These are phyloP conservation scores for Ambrosiella beaveri DNA, from an alignment of 2,329 filamentous ascomycete genomes.

Conservation along the genomic window DNA sequence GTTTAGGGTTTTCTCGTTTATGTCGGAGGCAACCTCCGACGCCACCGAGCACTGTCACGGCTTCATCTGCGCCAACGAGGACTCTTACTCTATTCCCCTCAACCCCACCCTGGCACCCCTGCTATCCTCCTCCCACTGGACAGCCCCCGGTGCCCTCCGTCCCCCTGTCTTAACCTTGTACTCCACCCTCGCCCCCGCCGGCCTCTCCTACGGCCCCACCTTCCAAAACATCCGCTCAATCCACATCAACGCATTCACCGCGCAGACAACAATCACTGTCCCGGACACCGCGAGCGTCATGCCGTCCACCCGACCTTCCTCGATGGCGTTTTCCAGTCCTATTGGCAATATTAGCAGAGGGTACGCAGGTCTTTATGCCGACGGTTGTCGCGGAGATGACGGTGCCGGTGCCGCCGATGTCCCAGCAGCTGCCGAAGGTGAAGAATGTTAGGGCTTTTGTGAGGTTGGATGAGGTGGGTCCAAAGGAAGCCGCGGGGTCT, in stretches of 20 bases:
- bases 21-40: no score
- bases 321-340: constrained; percentile 36
- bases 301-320: constrained; percentile 39
- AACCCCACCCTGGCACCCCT: no score
- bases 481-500: not conserved
- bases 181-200: constrained; percentile 30
- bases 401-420: not conserved
- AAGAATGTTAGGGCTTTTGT: not conserved
- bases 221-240: constrained; percentile 30
- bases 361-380: not conserved
- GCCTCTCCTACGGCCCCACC: constrained; percentile 32
- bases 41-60: no score
- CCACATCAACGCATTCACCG: constrained; percentile 19
- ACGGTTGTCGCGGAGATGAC: not conserved
- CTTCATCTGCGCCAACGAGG: no score
- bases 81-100: no score
- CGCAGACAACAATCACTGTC: constrained; percentile 24
- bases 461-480: not conserved
- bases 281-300: constrained; percentile 34
- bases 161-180: constrained; percentile 19
- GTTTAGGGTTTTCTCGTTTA: no score
- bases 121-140: no score
- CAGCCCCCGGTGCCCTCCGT: no score
- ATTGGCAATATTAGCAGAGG: constrained; percentile 19
- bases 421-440: not conserved